Evolutionary conservation across 169 alveolate species (phyloP).

Genomic region (Plasmodium inui): DNA sequence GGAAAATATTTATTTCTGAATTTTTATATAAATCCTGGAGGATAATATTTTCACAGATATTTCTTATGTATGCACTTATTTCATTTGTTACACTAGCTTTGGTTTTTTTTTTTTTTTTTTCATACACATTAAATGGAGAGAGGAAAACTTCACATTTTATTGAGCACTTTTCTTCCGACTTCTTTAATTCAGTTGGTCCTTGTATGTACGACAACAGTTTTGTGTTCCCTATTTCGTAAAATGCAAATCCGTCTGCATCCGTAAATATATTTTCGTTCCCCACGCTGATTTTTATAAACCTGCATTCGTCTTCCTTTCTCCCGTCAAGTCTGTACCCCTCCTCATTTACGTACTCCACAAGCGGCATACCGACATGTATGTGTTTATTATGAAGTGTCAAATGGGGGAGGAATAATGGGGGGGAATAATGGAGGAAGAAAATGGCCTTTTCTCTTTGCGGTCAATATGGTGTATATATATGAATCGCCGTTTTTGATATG

Average conservation of each 20-base stretch:
- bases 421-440: not conserved
- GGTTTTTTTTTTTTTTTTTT: constrained; percentile 61
- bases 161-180: constrained; percentile 66
- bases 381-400: not conserved
- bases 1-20: constrained; percentile 59
- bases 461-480: not conserved
- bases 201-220: constrained; percentile 63
- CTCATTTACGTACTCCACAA: constrained; percentile 80
- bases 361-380: constrained; percentile 19
- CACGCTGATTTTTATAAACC: constrained; percentile 79
- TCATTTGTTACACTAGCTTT: constrained; percentile 69
- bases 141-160: constrained; percentile 71
- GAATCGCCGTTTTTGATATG: not conserved
- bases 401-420: not conserved
- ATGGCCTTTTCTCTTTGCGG: not conserved
- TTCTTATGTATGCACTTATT: constrained; percentile 73
- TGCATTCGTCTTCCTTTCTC: constrained; percentile 78
- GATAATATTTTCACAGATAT: constrained; percentile 72
- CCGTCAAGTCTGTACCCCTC: constrained; percentile 87
- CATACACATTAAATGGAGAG: constrained; percentile 72
- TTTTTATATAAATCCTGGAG: constrained; percentile 78
- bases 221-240: constrained; percentile 72
- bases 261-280: constrained; percentile 76
- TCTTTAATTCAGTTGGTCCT: constrained; percentile 74
- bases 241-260: constrained; percentile 72